phyloP scores from a whole-genome alignment of 2,329 filamentous ascomycete species.

The Penicillium sp. region DNA sequence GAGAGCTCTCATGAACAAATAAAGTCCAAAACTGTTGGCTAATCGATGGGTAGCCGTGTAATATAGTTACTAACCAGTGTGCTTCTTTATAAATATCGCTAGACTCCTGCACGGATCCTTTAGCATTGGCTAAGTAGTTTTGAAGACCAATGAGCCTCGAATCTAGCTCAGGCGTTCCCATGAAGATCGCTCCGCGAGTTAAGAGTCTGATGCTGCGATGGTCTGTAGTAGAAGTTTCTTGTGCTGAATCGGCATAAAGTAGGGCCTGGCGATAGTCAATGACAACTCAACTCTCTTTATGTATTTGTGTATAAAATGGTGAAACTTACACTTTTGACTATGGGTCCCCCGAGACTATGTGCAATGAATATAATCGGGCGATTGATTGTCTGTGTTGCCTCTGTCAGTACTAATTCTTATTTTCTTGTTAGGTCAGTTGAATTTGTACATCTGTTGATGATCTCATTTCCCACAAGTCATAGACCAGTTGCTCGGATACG shows the following conservation, averaged over 20 bases:
- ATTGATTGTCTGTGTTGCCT: conserved; percentile 14
- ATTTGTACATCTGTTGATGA: conserved; percentile 4
- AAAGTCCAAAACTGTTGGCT: conserved; percentile 5
- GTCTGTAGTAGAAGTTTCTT: conserved; percentile 18
- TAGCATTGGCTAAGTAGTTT: conserved; percentile 29
- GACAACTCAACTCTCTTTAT: conserved; percentile 3
- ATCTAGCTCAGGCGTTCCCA: conserved; percentile 41
- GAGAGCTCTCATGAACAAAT: conserved; percentile 7
- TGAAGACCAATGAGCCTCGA: conserved; percentile 35
- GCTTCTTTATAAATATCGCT: conserved; percentile 16
- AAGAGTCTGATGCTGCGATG: conserved; percentile 15
- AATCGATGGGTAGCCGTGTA: conserved; percentile 9
- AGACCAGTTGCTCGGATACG: conserved; percentile 9
- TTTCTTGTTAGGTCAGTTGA: neutral
- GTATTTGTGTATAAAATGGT: neutral
- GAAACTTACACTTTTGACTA: conserved; percentile 30
- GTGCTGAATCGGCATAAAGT: conserved; percentile 11
- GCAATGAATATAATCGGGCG: conserved; percentile 34
- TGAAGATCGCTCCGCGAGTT: conserved; percentile 36
- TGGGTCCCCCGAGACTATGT: conserved; percentile 32
- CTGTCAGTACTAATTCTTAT: neutral
- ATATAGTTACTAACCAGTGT: conserved; percentile 9
- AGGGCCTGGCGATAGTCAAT: conserved; percentile 10
- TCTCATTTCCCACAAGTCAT: conserved; percentile 12
- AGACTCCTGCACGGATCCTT: conserved; percentile 28